A percentile compares a stretch with the other conserved stretches of the same genome.
phyloP scores from a whole-genome alignment of 73 alveolate genomes.

The Urostyla sp. region DNA sequence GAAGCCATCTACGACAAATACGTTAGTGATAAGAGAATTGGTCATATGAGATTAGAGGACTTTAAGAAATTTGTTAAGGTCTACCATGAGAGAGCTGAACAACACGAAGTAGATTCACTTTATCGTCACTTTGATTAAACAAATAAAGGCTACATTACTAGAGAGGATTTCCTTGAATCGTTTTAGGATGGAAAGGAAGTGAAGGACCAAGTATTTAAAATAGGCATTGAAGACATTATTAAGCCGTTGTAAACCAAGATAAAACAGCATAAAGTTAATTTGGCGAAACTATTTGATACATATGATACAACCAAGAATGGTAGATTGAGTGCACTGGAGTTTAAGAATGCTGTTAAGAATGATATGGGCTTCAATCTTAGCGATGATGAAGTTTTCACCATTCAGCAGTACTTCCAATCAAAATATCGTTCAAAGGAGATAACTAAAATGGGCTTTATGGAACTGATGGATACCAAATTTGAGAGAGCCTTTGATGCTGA shows the following conservation, averaged over 20 bases:
- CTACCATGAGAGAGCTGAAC: conserved; percentile 32
- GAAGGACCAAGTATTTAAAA: conserved; percentile 41
- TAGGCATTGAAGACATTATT: conserved; percentile 57
- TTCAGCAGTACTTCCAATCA: conserved; percentile 31
- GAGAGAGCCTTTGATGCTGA: conserved; percentile 8
- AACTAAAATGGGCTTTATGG: conserved; percentile 11
- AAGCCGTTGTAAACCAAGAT: conserved; percentile 51
- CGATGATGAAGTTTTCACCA: conserved; percentile 54
- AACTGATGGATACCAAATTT: conserved; percentile 11
- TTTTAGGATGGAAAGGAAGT: conserved; percentile 60
- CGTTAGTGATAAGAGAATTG: conserved; percentile 4
- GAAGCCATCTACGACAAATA: conserved; percentile 18
- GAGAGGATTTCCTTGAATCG: conserved; percentile 49
- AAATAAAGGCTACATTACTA: conserved; percentile 53
- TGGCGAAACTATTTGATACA: conserved; percentile 10
- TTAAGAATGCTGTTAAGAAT: conserved; percentile 39
- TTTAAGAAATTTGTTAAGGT: conserved; percentile 19
- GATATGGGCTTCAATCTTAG: neutral
- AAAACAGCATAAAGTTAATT: neutral
- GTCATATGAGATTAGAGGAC: neutral
- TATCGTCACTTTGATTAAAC: conserved; percentile 62
- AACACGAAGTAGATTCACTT: conserved; percentile 27
- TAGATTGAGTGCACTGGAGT: conserved; percentile 46
- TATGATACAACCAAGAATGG: conserved; percentile 14
- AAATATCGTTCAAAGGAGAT: conserved; percentile 14